These are phyloP conservation scores for Capsicum rhomboideum DNA, from an alignment of 257 asterid species.

Conservation along the genomic window DNA sequence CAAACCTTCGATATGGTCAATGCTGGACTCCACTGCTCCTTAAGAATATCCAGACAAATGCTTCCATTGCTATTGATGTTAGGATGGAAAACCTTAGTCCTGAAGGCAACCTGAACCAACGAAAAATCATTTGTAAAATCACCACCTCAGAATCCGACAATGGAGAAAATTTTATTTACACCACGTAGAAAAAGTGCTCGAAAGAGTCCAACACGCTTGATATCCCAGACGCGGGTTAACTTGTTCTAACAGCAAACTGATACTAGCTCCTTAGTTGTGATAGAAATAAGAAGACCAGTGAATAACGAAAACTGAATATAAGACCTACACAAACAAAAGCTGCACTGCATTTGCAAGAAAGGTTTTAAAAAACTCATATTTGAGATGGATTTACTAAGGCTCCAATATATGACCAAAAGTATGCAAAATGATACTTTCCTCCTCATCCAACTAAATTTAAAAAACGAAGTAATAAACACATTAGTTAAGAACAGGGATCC, in stretches of 20 bases:
- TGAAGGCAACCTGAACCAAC: slow-evolving; percentile 58
- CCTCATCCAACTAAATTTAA: background rate
- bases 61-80: slow-evolving; percentile 82
- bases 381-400: background rate
- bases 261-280: background rate
- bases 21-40: slow-evolving; percentile 89
- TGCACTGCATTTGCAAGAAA: background rate
- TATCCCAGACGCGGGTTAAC: background rate
- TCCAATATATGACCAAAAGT: background rate
- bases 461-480: background rate
- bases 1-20: slow-evolving; percentile 71
- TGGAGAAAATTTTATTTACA: background rate
- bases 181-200: background rate
- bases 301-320: too few species aligned
- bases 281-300: background rate
- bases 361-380: background rate
- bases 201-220: background rate
- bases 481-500: background rate
- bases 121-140: background rate
- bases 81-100: slow-evolving; percentile 77
- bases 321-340: too few species aligned
- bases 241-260: background rate
- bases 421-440: background rate
- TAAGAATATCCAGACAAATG: slow-evolving; percentile 73
- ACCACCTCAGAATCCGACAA: background rate